Conservation (phyloP, 2,329 filamentous ascomycete genomes). For the Botrytis byssoidea region DNA sequence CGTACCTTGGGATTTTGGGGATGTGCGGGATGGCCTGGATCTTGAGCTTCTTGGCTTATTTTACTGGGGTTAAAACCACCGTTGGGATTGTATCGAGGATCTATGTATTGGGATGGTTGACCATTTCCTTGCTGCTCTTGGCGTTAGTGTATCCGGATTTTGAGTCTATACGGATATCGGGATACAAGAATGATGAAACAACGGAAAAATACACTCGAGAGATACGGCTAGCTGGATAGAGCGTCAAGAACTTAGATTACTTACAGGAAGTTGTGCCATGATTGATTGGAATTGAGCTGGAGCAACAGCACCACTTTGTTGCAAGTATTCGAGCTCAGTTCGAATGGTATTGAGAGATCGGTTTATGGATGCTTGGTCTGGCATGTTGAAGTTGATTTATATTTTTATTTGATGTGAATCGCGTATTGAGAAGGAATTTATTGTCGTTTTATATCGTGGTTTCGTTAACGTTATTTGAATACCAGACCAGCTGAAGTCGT, state of each 20-base stretch:
- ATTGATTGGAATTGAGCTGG: slow-evolving; percentile 39
- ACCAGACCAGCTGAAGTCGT: background rate
- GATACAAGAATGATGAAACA: background rate
- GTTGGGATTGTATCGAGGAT: slow-evolving; percentile 33
- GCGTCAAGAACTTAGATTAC: fast-evolving
- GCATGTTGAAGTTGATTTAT: slow-evolving; percentile 26
- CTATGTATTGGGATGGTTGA: slow-evolving; percentile 32
- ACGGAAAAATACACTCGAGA: background rate
- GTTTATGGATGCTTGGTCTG: slow-evolving; percentile 34
- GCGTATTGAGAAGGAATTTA: background rate
- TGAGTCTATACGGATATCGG: background rate
- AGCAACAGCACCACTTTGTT: slow-evolving; percentile 35
- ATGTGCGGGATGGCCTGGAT: slow-evolving; percentile 38
- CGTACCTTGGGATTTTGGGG: slow-evolving; percentile 35
- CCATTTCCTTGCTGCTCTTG: slow-evolving; percentile 30
- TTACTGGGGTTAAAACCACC: slow-evolving; percentile 28
- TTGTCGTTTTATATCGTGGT: background rate
- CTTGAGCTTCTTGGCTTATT: slow-evolving; percentile 36
- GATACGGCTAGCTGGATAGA: no score
- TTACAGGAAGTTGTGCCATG: slow-evolving; percentile 39
- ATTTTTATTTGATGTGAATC: background rate
- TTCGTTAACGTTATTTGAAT: background rate
- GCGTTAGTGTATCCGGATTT: background rate
- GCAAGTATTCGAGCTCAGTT: slow-evolving; percentile 37
- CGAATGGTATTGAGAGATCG: slow-evolving; percentile 33